Evolutionary conservation across 2,329 filamentous ascomycete genomes (phyloP), one percentile per base, ranked within the genome.

Genomic region (Stachybotrys echinatus): DNA sequence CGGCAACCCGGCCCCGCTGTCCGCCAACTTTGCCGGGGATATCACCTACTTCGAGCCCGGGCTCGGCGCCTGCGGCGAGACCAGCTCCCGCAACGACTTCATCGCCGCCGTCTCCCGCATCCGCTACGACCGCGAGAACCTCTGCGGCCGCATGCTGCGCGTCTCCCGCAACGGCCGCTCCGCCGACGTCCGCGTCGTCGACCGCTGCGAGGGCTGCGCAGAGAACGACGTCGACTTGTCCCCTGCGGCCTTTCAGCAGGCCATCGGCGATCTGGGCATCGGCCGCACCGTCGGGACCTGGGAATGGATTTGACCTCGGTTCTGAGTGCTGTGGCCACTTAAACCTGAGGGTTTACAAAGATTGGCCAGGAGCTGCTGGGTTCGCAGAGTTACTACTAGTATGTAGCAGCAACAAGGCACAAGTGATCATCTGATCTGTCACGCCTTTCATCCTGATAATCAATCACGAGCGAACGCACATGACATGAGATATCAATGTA

Each of bases 11-110:
- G 21, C n/a, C n/a, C n/a, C n/a, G n/a, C n/a, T n/a, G n/a, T n/a
- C n/a, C n/a, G n/a, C 20, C n/a, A 52, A 45, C 45, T 23, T 14
- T 20, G n/a, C 40, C 3, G 59, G 58, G 38, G 44, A 52, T 4
- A 48, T 59, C 47, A 63, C 58, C 38, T 92, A 84, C 69, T 92
- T 87, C 64, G 69, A 72, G 18, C 80, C 85, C 0, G 73, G 67
- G 4, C 73, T 89, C 4, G 88, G 88, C 12, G 83, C 87, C 0
- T 92, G 89, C 62, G 88, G 88, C 5, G 66, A 77, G 27, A 74
- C 68, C 2, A 81, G 79, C 48, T 66, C 62, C 2, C 70, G 74
- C 7, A 66, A 64, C 7, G 84, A 90, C 50, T 61, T 76, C 50
- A 79, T 92, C 39, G 84, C 80, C 34, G 80, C 88, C 1, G 75